Base-by-base conservation (phyloP, 106 monocot genomes). In the Dactylorhiza incarnata region DNA sequence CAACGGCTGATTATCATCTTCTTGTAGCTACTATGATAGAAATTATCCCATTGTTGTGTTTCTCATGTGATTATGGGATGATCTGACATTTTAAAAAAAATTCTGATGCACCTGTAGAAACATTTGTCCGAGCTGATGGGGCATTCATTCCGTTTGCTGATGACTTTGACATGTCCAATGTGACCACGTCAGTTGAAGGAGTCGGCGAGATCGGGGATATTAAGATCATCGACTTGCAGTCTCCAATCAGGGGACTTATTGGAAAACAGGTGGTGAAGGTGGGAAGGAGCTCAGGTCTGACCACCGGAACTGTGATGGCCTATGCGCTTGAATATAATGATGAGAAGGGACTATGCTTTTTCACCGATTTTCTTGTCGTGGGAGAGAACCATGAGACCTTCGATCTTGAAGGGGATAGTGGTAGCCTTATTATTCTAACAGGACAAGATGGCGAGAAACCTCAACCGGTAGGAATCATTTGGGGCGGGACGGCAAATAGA, bases 321-420 rank as follows among this genome's bases (percentile, higher is more conserved):
- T 95, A 95, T 82, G 92, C 95, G 59, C 81, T 95, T 9, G 92
- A 92, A 69, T 95, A 95, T 59, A 95, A 95, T 45, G 95, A 95
- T 47, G 95, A 95, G 77, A 95, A 95, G 80, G 90, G 90, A 69
- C 92, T 88, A 58, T 92, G 95, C 54, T 92, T 95, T 81, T 90
- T 95, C 74, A 92, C 95, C 56, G 95, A 95, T 83, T 88, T 95
- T 75, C 89, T 95, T 61, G 90, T 95, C 62, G 92, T 95, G 0
- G 95, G 95, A 48, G 92, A 90, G 77, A 95, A 92, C 53, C 92
- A 92, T 20, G 90, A 95, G 72, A 88, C 95, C 17, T 95, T 95
- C 79, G 95, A 95, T 83, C 77, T 95, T 46, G 95, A 95, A 84
- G 95, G 95, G 47, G 95, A 95, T 80, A 95, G 95, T 65, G 95